Base-by-base conservation (phyloP, 805 yeast genomes). In the Saccharomycopsis schoenii region DNA sequence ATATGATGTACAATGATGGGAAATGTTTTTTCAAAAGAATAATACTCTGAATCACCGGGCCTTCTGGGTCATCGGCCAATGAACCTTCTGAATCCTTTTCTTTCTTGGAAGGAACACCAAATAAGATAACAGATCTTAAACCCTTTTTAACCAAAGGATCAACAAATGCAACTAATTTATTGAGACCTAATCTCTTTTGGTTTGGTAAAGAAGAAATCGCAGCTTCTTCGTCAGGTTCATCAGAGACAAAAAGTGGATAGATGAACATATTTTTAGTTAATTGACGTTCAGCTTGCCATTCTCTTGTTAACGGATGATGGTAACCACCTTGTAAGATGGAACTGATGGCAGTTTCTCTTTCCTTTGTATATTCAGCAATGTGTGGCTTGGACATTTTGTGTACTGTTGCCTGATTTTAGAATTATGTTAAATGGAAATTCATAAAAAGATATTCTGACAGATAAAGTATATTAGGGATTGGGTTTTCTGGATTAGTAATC, bases 21-120 rank as follows among this genome's bases (percentile, higher is more conserved):
- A 88, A 92, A 15, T 80, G 74, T 54, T 73, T 65, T 63, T 80
- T 80, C 60, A 94, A 78, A 1, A 81, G 77, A 69, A 84, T 86
- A 67, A 88, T 85, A 21, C 93, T 88, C 64, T 73, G 79, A 66
- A 94, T 92, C 1, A 94, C 98, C 1, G 99, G 98, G 0, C 98
- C 97, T 40, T 89, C 81, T 43, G 97, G 97, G 72, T 91, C 97
- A 72, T 94, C 98, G 1, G 99, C 99, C 55, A 90, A 82, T 1
- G 96, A 82, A 9, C 97, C 99, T 40, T 76, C 77, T 6, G 81
- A 77, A 72, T 94, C 99, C 69, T 94, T 94, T 57, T 75, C 81
- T 1, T 80, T 84, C 60, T 83, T 83, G 67, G 89, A 71, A 17
- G 96, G 93, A 8, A 94, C 97, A 52, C 99, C 99, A 73, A 94